Base-by-base conservation (phyloP, 345 rosid species). In the Gossypium thurberi region DNA sequence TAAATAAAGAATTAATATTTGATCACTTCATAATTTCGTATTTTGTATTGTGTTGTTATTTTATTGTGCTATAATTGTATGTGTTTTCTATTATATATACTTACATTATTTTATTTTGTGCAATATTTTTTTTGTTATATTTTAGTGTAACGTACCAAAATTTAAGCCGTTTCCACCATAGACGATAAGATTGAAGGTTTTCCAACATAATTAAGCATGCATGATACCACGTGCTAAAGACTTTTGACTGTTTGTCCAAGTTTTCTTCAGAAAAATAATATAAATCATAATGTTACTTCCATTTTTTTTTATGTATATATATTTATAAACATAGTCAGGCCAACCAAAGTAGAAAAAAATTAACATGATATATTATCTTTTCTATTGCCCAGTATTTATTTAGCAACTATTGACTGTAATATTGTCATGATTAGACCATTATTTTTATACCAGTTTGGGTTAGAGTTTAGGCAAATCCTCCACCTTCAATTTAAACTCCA, bases 261-360 rank as follows among this genome's bases (percentile, higher is more conserved):
- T 67, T 67, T 67, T 46, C 18, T 47, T 47, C 42, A 21, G 0
- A 21, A 67, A 44, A 46, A 20, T 20, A 8, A 25, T 47, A 67
- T 13, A 63, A n/a, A 10, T 42, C 18, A 63, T 0, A 8, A 14
- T 48, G 18, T 48, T 67, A 18, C 42, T 47, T 47, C 48, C 56
- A 6, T 33, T 33, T 33, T 28, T 63, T 1, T 17, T 7, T 64
- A 33, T 3, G 17, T 12, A 48, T 44, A 53, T 52, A n/a, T 56
- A 2, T 56, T 11, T 8, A 21, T 2, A 56, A 8, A 25, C 26
- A 10, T 58, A 26, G 71, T 67, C 71, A 67, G 71, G 71, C 71
- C 70, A 65, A 12, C 70, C 70, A 65, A 65, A 65, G 14, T 2
- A 20, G 70, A 65, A 44, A 65, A 28, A 65, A 23, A 9, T 13